phyloP scores from a whole-genome alignment of 2,329 filamentous ascomycete genomes.

The Dothiorella sarmentorum region DNA sequence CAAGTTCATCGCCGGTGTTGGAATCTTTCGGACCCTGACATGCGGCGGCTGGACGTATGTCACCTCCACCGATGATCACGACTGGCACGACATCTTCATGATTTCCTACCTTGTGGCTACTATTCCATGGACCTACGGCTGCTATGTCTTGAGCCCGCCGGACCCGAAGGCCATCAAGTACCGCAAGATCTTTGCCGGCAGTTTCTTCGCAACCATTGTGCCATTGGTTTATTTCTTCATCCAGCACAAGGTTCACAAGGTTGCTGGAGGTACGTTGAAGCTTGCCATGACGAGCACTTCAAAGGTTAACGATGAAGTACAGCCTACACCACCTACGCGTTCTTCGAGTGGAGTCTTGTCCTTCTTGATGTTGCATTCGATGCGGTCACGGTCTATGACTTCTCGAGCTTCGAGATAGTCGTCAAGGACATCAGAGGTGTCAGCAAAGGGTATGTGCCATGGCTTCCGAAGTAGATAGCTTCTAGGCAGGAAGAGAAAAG shows the following conservation, averaged over 20 bases:
- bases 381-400: slow-evolving; percentile 89
- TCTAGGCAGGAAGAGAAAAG: slow-evolving; percentile 33
- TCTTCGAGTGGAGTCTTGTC: slow-evolving; percentile 96
- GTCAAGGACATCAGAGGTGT: slow-evolving; percentile 84
- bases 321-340: slow-evolving; percentile 97
- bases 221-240: slow-evolving; percentile 96
- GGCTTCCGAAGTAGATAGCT: slow-evolving; percentile 83
- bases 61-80: slow-evolving; percentile 95
- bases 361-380: slow-evolving; percentile 96
- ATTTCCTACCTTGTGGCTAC: slow-evolving; percentile 95
- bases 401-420: slow-evolving; percentile 80
- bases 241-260: slow-evolving; percentile 93
- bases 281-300: slow-evolving; percentile 45
- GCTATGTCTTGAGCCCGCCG: slow-evolving; percentile 79
- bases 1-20: slow-evolving; percentile 74
- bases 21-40: slow-evolving; percentile 82
- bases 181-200: slow-evolving; percentile 75
- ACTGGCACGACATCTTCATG: slow-evolving; percentile 99
- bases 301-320: slow-evolving; percentile 8
- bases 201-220: slow-evolving; percentile 87
- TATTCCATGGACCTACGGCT: slow-evolving; percentile 91
- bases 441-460: slow-evolving; percentile 97
- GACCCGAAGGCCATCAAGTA: slow-evolving; percentile 83
- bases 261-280: slow-evolving; percentile 87
- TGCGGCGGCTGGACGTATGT: slow-evolving; percentile 99